Base-by-base conservation (phyloP, 2,329 filamentous ascomycete genomes). In the Fusarium metavorans region DNA sequence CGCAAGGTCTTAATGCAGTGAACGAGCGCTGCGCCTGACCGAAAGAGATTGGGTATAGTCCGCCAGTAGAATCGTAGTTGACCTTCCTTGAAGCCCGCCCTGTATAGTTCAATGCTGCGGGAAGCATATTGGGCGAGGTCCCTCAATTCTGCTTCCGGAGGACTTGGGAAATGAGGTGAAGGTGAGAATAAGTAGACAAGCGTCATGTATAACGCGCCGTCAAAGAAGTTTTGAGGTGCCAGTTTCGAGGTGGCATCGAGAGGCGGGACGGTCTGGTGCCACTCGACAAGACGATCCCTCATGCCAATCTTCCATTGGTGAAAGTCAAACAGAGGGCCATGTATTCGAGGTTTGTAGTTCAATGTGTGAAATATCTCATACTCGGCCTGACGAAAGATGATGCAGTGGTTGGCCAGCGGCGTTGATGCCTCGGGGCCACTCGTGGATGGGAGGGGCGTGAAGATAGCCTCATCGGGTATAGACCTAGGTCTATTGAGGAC, bases 31-130 rank as follows among this genome's bases (percentile, higher is more conserved):
- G 72, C 73, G 8, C 78, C 77, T 0, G 71, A 68, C 1, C 72
- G 70, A 11, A 79, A 80, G 1, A 80, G 61, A 10, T 79, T 79
- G 3, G 77, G 78, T 0, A 75, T 74, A 0, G 76, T 80, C 10
- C 79, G 73, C 79, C 79, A 80, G 60, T 76, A 80, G 59, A 80
- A 80, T 1, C 79, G 71, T 2, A 80, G 16, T 14, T 80, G 54
- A 0, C 76, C 73, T 9, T 69, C 71, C 10, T 72, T 69, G 30
- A 80, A 80, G 1, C 74, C 60, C 1, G 45, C 45, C 8, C 64
- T 72, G 39, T 80, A 80, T 7, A 60, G 52, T 6, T 72, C 61
- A 5, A 80, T 70, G 30, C 71, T 72, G 3, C 60, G 62, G 1
- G 64, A 50, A 10, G 77, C 77, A 32, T 66, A 72, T 9, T 68